Conservation (phyloP, 495 filamentous ascomycete species). For the Paragyromitra xinjiangensis region DNA sequence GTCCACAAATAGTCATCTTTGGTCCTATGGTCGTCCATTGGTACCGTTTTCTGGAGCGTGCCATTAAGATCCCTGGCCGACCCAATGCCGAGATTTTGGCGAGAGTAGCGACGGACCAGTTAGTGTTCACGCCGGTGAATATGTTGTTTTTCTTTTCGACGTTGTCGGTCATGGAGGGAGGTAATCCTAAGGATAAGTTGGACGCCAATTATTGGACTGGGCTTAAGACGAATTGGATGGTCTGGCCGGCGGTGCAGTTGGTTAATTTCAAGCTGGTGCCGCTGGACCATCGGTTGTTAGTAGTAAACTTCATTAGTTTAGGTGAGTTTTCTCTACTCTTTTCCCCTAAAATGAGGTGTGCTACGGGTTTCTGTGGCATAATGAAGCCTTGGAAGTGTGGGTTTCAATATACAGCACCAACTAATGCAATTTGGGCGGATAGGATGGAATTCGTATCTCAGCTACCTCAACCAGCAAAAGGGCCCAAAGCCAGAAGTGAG, state of each 20-base stretch:
- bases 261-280: conserved; percentile 93
- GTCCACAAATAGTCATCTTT: conserved; percentile 72
- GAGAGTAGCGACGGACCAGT: conserved; percentile 83
- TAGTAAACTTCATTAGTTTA: conserved; percentile 84
- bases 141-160: conserved; percentile 81
- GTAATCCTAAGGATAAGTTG: conserved; percentile 71
- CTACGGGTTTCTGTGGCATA: neutral
- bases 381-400: conserved; percentile 21
- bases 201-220: conserved; percentile 71
- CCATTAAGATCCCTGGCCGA: conserved; percentile 70
- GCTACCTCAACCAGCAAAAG: conserved; percentile 73
- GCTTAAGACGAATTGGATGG: conserved; percentile 83
- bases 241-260: conserved; percentile 92
- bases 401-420: conserved; percentile 44
- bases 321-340: conserved; percentile 63
- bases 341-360: neutral
- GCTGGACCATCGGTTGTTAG: conserved; percentile 81
- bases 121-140: conserved; percentile 83
- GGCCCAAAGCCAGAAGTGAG: conserved; percentile 7
- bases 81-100: conserved; percentile 75
- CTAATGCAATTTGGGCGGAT: conserved; percentile 53
- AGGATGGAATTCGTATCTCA: conserved; percentile 98
- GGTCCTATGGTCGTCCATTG: conserved; percentile 89
- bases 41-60: conserved; percentile 80
- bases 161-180: conserved; percentile 89